These are phyloP conservation scores for Paxillus involutus DNA, from an alignment of 768 basidiomycete species.

Conservation along the genomic window DNA sequence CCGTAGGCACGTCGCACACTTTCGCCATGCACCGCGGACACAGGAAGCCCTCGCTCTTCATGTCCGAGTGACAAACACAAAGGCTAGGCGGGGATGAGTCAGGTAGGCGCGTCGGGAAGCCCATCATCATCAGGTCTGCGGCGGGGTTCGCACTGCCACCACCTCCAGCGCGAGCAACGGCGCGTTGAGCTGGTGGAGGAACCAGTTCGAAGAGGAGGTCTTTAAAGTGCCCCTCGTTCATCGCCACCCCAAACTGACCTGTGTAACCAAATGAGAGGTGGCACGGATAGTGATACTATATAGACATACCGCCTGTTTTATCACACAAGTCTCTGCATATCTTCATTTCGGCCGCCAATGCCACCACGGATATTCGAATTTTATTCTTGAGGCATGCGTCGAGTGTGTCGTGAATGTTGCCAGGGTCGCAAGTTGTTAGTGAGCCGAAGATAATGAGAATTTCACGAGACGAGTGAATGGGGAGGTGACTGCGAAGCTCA, in stretches of 20 bases:
- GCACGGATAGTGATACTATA: not conserved
- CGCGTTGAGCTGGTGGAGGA: constrained; percentile 86
- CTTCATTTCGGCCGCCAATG: constrained; percentile 97
- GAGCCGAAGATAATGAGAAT: constrained; percentile 94
- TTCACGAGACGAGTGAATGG: constrained; percentile 95
- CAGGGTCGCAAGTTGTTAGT: constrained; percentile 94
- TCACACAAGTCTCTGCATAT: constrained; percentile 91
- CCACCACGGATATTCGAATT: constrained; percentile 90
- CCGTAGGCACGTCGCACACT: constrained; percentile 97
- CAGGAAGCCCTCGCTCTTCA: constrained; percentile 91
- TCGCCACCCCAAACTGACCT: constrained; percentile 93
- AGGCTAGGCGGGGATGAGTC: constrained; percentile 79
- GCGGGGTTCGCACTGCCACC: constrained; percentile 55
- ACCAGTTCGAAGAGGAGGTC: constrained; percentile 95
- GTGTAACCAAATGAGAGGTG: constrained; percentile 16
- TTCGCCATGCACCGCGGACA: constrained; percentile 93
- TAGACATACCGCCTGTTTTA: constrained; percentile 76
- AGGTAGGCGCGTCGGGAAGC: constrained; percentile 91
- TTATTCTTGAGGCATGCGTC: constrained; percentile 78
- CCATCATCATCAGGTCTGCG: constrained; percentile 98
- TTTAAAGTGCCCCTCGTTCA: constrained; percentile 97
- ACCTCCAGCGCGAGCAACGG: constrained; percentile 46
- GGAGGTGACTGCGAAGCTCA: constrained; percentile 73
- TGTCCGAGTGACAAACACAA: constrained; percentile 91
- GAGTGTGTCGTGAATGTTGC: constrained; percentile 94